Evolutionary conservation across 768 basidiomycete species (phyloP), one percentile per base, ranked within the genome.

Genomic region (Boletus huronensis): DNA sequence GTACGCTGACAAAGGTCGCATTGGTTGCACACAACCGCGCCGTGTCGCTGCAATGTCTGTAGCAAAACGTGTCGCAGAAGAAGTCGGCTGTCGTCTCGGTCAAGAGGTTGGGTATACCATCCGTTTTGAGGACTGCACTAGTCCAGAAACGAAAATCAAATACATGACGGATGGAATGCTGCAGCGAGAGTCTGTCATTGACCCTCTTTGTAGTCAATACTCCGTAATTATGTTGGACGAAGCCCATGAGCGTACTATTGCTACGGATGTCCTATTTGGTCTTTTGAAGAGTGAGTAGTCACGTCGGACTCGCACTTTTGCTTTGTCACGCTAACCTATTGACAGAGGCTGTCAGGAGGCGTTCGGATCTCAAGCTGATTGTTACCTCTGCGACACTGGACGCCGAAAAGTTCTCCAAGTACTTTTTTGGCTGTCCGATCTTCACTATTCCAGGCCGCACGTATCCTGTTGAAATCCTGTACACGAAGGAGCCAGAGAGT

Each of bases 81-180:
- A 99, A 74, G 96, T 99, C 16, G 97, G 97, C 11, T 98, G 96
- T 74, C 84, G 97, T 16, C 76, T 99, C 9, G 97, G 97, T 6
- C 93, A 95, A 67, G 97, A 98, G 70, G 96, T 99, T 57, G 97
- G 97, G 7, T 99, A 99, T 70, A 90, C 90, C 6, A 98, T 99
- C 63, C 96, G 97, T 76, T 99, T 99, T 71, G 97, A 99, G 75
- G 97, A 99, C 72, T 94, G 96, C 72, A 98, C 97, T 6, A 90
- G 93, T 66, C 96, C 97, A 4, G 97, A 99, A 74, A 98, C 97
- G 3, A 86, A 90, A 66, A 99, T 99, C 81, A 99, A 98, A 73
- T 99, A 97, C 81, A 98, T 99, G 97, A 99, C 97, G 65, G 97
- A 98, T 67, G 97, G 97, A 76, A 98, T 99, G 93, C 80, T 99